phyloP scores from a whole-genome alignment of 2,329 filamentous ascomycete species.

The Macrophomina phaseolina region DNA sequence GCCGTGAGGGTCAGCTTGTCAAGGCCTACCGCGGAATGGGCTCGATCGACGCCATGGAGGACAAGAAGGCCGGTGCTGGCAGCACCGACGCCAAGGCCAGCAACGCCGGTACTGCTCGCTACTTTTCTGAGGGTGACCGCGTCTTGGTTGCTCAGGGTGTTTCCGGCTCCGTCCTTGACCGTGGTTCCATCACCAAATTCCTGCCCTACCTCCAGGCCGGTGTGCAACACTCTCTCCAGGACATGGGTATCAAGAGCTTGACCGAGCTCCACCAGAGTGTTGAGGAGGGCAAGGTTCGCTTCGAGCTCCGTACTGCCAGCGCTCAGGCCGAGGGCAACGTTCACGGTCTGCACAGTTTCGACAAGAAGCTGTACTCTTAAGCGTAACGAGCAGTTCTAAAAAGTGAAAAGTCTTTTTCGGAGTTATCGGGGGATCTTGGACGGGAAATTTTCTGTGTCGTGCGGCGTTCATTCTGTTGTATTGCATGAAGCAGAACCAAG shows the following conservation, averaged over 20 bases:
- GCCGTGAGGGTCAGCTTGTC: conserved; percentile 94
- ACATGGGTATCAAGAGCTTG: conserved; percentile 86
- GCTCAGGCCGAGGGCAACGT: conserved; percentile 97
- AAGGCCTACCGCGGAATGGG: conserved; percentile 99
- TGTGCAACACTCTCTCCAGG: conserved; percentile 96
- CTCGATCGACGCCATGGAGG: conserved; percentile 98
- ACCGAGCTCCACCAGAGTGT: conserved; percentile 77
- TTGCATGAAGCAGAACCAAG: conserved; percentile 3
- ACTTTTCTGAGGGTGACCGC: conserved; percentile 96
- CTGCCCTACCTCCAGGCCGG: conserved; percentile 94
- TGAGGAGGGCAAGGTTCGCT: conserved; percentile 76
- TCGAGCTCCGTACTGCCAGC: conserved; percentile 92
- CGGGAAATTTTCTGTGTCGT: conserved; percentile 5
- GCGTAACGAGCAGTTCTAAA: neutral
- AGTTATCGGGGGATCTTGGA: conserved; percentile 21
- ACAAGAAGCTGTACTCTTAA: conserved; percentile 98
- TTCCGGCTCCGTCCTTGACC: conserved; percentile 80
- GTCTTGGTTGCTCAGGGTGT: conserved; percentile 97
- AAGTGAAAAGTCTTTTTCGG: conserved; percentile 26
- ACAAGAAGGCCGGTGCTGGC: conserved; percentile 88
- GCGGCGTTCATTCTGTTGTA: conserved; percentile 7
- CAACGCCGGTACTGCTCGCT: conserved; percentile 95
- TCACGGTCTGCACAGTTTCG: conserved; percentile 94
- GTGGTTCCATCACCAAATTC: conserved; percentile 90
- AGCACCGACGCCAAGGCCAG: conserved; percentile 70